These are phyloP conservation scores for Chaetothyriales sp. DNA, from an alignment of 2,329 filamentous ascomycete genomes.

Conservation along the genomic window DNA sequence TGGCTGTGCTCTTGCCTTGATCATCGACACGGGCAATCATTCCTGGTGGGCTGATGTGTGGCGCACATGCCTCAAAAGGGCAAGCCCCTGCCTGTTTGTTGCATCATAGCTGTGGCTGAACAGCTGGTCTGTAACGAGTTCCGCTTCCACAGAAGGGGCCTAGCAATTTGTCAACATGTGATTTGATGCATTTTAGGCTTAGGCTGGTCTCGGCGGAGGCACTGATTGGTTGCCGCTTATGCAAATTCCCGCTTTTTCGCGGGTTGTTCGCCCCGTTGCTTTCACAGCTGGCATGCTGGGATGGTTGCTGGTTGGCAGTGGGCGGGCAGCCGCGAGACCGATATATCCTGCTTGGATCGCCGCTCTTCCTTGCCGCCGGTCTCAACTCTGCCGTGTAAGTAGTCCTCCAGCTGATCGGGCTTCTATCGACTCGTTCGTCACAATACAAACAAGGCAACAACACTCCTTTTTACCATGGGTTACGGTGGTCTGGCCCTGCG, in stretches of 20 bases:
- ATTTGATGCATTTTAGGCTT: not conserved
- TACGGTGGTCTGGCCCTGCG: constrained; percentile 52
- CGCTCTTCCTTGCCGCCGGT: not conserved
- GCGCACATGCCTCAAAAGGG: not conserved
- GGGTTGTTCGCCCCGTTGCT: not conserved
- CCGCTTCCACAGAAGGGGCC: too few relatives aligned
- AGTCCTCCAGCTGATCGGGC: not conserved
- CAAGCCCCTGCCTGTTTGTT: not conserved
- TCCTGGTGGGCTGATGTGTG: not conserved
- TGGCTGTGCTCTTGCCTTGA: not conserved
- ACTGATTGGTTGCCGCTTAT: not conserved
- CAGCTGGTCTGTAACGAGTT: not conserved
- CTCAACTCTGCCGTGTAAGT: not conserved
- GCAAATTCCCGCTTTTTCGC: not conserved
- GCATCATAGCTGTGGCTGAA: not conserved
- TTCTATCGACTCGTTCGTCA: not conserved
- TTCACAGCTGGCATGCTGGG: not conserved
- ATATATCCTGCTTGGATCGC: not conserved
- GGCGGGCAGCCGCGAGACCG: too few relatives aligned
- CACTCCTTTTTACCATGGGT: constrained; percentile 37
- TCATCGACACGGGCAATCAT: not conserved
- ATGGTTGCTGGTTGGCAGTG: not conserved
- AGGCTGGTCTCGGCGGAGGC: not conserved
- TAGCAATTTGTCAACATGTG: not conserved
- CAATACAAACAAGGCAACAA: not conserved